A percentile compares a stretch with the other conserved stretches of the same genome.
Conservation (phyloP, 306 rosid species). For the Malus asiatica region DNA sequence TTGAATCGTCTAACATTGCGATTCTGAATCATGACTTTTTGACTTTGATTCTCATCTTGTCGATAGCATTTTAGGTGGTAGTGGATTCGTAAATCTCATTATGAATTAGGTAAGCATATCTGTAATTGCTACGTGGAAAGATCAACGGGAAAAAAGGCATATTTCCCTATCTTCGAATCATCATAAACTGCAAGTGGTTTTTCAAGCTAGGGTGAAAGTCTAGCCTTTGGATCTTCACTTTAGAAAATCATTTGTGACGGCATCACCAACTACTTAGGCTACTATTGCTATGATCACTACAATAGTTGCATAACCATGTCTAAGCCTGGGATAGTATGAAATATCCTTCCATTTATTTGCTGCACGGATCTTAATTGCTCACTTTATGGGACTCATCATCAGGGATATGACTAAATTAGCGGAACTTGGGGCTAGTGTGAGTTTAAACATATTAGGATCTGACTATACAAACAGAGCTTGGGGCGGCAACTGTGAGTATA, state of each 20-base stretch:
- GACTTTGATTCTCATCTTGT: conserved; percentile 3
- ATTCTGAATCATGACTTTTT: conserved; percentile 5
- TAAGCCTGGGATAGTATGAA: not conserved
- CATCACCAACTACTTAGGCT: not conserved
- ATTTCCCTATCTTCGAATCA: not conserved
- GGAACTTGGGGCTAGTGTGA: not conserved
- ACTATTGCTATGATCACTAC: not conserved
- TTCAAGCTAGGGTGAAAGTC: not conserved
- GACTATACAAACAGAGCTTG: not conserved
- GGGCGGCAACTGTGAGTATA: not conserved
- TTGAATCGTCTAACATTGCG: not conserved
- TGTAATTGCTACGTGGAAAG: not conserved
- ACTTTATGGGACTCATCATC: not conserved
- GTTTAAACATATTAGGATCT: not conserved
- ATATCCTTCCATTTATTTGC: not conserved
- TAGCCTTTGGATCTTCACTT: not conserved
- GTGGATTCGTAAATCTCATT: conserved; percentile 14
- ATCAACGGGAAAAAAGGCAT: not conserved
- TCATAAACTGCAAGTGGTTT: not conserved
- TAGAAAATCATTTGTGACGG: not conserved
- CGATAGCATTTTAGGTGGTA: conserved; percentile 16
- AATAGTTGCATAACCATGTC: not conserved
- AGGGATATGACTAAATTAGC: not conserved
- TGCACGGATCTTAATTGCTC: not conserved
- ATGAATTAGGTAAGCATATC: not conserved